Evolutionary conservation across 1,139 yeast species (phyloP), one percentile per base, ranked within the genome.

Genomic region (Pichia sp.): DNA sequence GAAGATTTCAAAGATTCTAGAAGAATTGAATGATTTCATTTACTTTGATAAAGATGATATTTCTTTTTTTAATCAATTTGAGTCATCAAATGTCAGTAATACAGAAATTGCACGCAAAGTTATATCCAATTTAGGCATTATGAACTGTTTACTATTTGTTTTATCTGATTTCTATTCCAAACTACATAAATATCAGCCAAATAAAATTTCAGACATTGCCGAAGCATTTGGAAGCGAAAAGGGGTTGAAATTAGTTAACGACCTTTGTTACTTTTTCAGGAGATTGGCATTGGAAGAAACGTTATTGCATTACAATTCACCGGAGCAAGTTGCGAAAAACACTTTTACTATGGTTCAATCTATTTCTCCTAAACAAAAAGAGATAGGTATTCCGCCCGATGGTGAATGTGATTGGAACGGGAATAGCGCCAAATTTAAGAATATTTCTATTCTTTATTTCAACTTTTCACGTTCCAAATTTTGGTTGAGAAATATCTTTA

Each of bases 261-360:
- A 66, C 29, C 57, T 82, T 44, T 71, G 75, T 0, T 46, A 56
- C 23, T 59, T 82, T 23, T 68, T 77, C 44, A 67, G 73, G 47
- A 68, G 82, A 48, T 64, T 74, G 29, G 65, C 76, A 0, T 52
- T 73, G 11, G 94, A 83, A 60, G 90, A 82, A 52, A 72, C 72
- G 39, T 55, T 67, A 4, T 54, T 81, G 23, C 70, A 81, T 32
- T 54, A 70, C 0, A 52, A 58, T 3, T 65, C 77, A 44, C 84
- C 85, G 0, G 62, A 59, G 10, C 65, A 65, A 6, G 75, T 74
- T 7, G 70, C 73, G 7, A 69, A 66, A 36, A 52, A 53, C 39
- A 51, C 53, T 2, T 47, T 49, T 29, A 49, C 55, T 0, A 41
- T 51, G 6, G 53, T 52, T 27, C 52, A 51, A 29, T 48, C 52